Evolutionary conservation across 768 basidiomycete genomes (phyloP).

Genomic region (Hericium coralloides): DNA sequence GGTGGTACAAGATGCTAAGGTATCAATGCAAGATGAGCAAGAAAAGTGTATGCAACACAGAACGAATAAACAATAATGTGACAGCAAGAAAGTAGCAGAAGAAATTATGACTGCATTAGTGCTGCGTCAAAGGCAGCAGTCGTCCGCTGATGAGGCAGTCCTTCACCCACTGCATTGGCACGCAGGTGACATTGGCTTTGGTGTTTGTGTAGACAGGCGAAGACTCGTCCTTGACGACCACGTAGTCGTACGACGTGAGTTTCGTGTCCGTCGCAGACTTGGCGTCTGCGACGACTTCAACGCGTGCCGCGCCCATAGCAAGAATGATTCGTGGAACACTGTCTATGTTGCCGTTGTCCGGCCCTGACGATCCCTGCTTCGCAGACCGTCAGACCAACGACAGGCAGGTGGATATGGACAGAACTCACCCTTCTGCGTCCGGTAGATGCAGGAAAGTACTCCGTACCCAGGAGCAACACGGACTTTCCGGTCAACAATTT

Average conservation of each 20-base stretch:
- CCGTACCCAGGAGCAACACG: slow-evolving; percentile 52
- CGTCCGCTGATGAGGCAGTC: slow-evolving; percentile 63
- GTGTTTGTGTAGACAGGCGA: slow-evolving; percentile 13
- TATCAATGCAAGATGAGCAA: slow-evolving; percentile 1
- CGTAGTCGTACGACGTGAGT: slow-evolving; percentile 41
- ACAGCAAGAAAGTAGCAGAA: not conserved
- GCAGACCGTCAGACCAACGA: slow-evolving; percentile 7
- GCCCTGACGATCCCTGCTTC: slow-evolving; percentile 1
- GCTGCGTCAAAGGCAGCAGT: slow-evolving; percentile 23
- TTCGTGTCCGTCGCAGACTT: slow-evolving; percentile 28
- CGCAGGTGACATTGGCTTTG: slow-evolving; percentile 26
- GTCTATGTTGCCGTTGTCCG: slow-evolving; percentile 22
- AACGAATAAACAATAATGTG: not conserved
- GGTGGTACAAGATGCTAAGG: not conserved
- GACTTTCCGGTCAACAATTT: slow-evolving; percentile 47
- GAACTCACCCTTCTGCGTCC: slow-evolving; percentile 28
- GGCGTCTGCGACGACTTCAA: slow-evolving; percentile 54
- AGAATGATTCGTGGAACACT: slow-evolving; percentile 57
- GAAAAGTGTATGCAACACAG: not conserved
- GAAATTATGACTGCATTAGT: not conserved
- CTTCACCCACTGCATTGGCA: slow-evolving; percentile 68
- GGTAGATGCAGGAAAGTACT: slow-evolving; percentile 41
- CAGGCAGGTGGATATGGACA: not conserved
- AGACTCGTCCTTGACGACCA: slow-evolving; percentile 46
- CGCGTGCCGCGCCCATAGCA: slow-evolving; percentile 65